Base-by-base conservation (phyloP, 129 eudicot species). In the Ambrosia artemisiifolia region DNA sequence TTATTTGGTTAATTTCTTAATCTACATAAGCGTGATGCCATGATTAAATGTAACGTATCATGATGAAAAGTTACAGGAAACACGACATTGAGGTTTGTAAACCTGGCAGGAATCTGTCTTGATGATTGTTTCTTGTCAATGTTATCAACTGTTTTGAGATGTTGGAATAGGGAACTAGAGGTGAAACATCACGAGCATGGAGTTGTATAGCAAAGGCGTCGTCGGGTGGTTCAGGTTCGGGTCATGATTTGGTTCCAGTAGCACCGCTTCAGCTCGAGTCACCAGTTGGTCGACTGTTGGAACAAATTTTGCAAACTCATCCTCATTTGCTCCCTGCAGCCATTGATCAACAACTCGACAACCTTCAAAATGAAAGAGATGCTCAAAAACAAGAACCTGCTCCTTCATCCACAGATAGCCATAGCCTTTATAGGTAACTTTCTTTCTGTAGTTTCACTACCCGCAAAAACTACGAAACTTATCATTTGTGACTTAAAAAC, bases 311-410 rank as follows among this genome's bases (percentile, higher is more conserved):
- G 78, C 93, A 86, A 74, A 88, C 85, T 33, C 94, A 95, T 77
- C 97, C 96, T 17, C 97, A 91, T 83, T 84, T 90, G 13, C 89
- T 88, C 69, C 90, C 92, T 66, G 90, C 93, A 65, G 85, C 99
- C 76, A 83, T 89, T 69, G 99, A 91, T 70, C 97, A 95, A 76
- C 97, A 90, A 84, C 99, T 95, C 30, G 96, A 95, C 83, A 82
- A 79, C 68, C 89, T 95, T 66, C 80, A 81, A 75, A 86, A 51
- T 17, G 90, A 86, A 19, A 86, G 88, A 77, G 88, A 88, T 54
- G 83, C 84, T 51, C 73, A 83, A 53, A 80, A 65, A 53, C 82
- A 86, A 83, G 87, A 75, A 77, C 51, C 79, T 51, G 59, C 81
- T 47, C 67, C 85, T 57, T 65, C 88, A 69, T 74, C 91, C 30